Conservation (phyloP, 2,329 filamentous ascomycete genomes). For the Elsinoe australis region DNA sequence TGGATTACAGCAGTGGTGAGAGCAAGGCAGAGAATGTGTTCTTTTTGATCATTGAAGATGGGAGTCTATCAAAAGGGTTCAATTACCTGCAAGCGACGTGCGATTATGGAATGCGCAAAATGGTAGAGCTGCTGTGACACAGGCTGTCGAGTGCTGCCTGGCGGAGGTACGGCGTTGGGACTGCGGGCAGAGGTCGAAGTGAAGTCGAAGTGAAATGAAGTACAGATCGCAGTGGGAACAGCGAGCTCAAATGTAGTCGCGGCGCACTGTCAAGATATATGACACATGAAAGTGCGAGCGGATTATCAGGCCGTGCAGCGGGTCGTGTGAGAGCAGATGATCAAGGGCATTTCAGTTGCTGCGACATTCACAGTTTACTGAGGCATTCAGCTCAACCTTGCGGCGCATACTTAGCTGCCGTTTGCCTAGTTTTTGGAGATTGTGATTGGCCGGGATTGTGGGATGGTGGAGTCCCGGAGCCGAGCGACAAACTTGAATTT, state of each 20-base stretch:
- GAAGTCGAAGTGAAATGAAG: slow-evolving; percentile 5
- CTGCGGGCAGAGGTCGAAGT: background rate
- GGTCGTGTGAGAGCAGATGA: slow-evolving; percentile 14
- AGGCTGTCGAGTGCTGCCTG: too few relatives aligned
- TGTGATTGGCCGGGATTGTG: background rate
- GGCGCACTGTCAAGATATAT: background rate
- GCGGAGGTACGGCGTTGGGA: background rate
- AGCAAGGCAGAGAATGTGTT: background rate
- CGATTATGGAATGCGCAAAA: background rate
- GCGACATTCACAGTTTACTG: background rate
- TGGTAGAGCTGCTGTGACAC: too few relatives aligned
- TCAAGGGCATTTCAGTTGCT: slow-evolving; percentile 3
- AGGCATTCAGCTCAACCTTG: slow-evolving; percentile 14
- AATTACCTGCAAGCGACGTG: background rate
- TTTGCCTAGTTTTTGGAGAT: background rate
- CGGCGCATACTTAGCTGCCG: background rate
- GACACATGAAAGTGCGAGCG: background rate
- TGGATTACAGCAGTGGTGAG: background rate
- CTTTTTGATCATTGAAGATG: background rate
- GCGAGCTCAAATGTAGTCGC: slow-evolving; percentile 5
- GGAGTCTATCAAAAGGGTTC: background rate
- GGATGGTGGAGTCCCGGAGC: background rate
- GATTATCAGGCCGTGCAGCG: slow-evolving; percentile 13
- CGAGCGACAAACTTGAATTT: background rate
- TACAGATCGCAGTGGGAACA: background rate